A percentile compares a stretch with the other conserved stretches of the same genome.
phyloP scores from a whole-genome alignment of 2,329 filamentous ascomycete genomes.

The Dactylonectria estremocensis region DNA sequence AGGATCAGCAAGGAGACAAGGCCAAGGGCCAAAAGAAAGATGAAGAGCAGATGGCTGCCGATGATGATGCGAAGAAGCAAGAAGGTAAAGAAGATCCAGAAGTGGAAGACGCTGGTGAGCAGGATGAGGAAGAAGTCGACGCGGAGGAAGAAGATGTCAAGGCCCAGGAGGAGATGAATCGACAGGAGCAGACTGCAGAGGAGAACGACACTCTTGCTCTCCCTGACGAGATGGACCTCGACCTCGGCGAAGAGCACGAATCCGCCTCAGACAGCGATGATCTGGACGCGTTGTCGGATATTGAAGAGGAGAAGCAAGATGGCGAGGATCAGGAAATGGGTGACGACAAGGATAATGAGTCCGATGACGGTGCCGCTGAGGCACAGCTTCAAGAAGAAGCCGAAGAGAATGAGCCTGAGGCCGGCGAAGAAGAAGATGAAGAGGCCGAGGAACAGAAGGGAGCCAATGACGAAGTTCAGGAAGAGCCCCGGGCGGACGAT shows the following conservation, averaged over 20 bases:
- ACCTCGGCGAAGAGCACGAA: constrained; percentile 80
- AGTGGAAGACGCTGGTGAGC: constrained; percentile 61
- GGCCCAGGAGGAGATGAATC: constrained; percentile 70
- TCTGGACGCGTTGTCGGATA: constrained; percentile 71
- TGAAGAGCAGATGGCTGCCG: constrained; percentile 72
- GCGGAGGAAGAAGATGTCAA: constrained; percentile 72
- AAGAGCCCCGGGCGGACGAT: constrained; percentile 58
- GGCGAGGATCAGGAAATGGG: constrained; percentile 58
- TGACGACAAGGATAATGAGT: constrained; percentile 54
- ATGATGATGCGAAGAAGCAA: constrained; percentile 71
- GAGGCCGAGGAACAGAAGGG: constrained; percentile 63
- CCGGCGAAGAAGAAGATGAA: constrained; percentile 70
- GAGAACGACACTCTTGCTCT: constrained; percentile 87
- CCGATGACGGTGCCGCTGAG: constrained; percentile 56
- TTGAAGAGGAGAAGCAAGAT: constrained; percentile 62
- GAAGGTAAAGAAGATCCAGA: constrained; percentile 57
- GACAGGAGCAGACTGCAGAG: constrained; percentile 81
- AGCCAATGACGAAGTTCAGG: constrained; percentile 63
- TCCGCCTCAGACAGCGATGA: constrained; percentile 70
- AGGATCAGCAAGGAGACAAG: constrained; percentile 84
- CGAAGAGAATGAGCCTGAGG: constrained; percentile 65
- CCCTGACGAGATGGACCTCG: constrained; percentile 90
- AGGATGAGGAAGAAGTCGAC: constrained; percentile 70
- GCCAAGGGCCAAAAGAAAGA: constrained; percentile 78
- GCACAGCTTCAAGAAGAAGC: constrained; percentile 57